Evolutionary conservation across 495 filamentous ascomycete species (phyloP), one percentile per base, ranked within the genome.

Genomic region (Recurvomyces mirabilis): DNA sequence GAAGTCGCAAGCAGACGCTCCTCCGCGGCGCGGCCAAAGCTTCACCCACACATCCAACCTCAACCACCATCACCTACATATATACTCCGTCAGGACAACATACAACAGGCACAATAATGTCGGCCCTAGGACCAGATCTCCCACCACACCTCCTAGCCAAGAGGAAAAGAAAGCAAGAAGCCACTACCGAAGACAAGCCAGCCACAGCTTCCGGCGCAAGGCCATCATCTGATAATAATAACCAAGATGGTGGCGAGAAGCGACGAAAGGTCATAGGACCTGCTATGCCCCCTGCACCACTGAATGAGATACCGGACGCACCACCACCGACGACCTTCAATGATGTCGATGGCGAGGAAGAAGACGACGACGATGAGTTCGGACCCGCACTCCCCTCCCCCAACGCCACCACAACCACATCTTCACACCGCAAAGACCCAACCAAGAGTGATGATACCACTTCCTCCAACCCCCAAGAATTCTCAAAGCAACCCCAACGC

Each of bases 331-430:
- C n/a, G n/a, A n/a, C n/a, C n/a, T n/a, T n/a, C n/a, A 29, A 48
- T 43, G 40, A 53, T 9, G 55, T 59, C 22, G 60, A 64, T 37
- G 60, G 64, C 21, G 68, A 71, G 15, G 68, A 69, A 26, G 64
- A 56, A 49, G 62, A 58, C 42, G 65, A 68, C 28, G 75, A 78
- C 43, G 76, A 79, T 50, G 79, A 81, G 49, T 88, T 84, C 57
- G 91, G 89, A 0, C 89, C 89, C n/a, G 72, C 81, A 19, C 71
- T 87, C 19, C 85, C 88, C 14, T 70, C 78, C 15, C 60, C 66
- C 11, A 31, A 15, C 36, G 10, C 28, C 18, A 21, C 34, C 3
- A 20, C 34, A 3, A 19, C 34, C 14, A 20, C 4, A 12, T 5
- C 34, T 10, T 11, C 34, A 3, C 17, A 37, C 34, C 10, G 22